Evolutionary conservation across 2,329 filamentous ascomycete species (phyloP).

Genomic region (Parastagonospora avenae): DNA sequence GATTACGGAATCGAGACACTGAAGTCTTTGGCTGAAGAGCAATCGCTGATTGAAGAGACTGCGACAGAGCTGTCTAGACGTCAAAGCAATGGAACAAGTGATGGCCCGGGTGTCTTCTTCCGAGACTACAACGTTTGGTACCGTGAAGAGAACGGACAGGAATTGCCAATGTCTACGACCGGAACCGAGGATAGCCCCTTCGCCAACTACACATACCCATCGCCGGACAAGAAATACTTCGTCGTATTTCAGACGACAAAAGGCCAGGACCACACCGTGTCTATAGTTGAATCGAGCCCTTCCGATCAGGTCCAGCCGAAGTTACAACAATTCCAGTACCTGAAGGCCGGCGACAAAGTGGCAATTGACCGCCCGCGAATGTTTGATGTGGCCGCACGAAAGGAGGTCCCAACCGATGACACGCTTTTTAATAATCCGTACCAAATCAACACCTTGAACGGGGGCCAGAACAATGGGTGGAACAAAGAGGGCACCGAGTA

Average conservation of each 20-base stretch:
- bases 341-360: conserved; percentile 28
- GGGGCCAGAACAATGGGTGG: conserved; percentile 15
- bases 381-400: conserved; percentile 21
- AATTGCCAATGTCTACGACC: conserved; percentile 23
- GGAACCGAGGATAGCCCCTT: conserved; percentile 24
- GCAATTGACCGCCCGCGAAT: conserved; percentile 23
- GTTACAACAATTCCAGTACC: conserved; percentile 20
- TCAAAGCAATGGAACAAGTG: conserved; percentile 11
- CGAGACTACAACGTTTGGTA: conserved; percentile 29
- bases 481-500: conserved; percentile 27
- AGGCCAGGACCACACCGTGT: conserved; percentile 23
- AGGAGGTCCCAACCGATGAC: conserved; percentile 22
- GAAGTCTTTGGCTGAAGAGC: too few species aligned
- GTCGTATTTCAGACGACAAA: conserved; percentile 24
- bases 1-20: too few species aligned
- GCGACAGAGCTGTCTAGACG: conserved; percentile 6
- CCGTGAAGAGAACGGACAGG: conserved; percentile 16
- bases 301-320: conserved; percentile 22
- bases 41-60: too few species aligned
- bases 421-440: conserved; percentile 26
- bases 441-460: conserved; percentile 10
- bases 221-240: conserved; percentile 22
- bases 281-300: conserved; percentile 26
- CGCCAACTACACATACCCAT: conserved; percentile 18
- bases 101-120: conserved; percentile 17